These are phyloP conservation scores for Aspergillus funiculosus DNA, from an alignment of 495 filamentous ascomycete genomes.

Conservation along the genomic window DNA sequence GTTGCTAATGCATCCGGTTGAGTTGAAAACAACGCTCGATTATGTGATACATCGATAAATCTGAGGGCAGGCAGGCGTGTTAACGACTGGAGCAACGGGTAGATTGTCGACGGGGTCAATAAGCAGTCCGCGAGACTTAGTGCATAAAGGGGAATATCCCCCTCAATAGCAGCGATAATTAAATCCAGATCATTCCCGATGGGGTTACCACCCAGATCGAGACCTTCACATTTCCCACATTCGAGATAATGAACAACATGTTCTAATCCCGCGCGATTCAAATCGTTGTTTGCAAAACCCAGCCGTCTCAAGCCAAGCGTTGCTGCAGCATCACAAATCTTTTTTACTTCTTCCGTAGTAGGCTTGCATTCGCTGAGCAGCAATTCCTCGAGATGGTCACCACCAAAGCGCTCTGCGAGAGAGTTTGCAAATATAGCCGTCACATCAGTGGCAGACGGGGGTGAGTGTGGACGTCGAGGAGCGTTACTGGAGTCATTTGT, in stretches of 20 bases:
- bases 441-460: conserved; percentile 35
- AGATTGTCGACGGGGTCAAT: conserved; percentile 63
- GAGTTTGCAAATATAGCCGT: conserved; percentile 63
- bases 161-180: conserved; percentile 58
- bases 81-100: conserved; percentile 69
- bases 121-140: conserved; percentile 86
- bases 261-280: conserved; percentile 65
- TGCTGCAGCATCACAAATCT: conserved; percentile 67
- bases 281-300: conserved; percentile 72
- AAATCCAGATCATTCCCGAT: conserved; percentile 62
- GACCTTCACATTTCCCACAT: conserved; percentile 71
- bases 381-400: conserved; percentile 74
- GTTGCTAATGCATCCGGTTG: conserved; percentile 69
- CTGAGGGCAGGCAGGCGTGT: conserved; percentile 67
- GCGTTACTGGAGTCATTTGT: conserved; percentile 16
- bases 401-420: conserved; percentile 67
- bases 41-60: conserved; percentile 89
- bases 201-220: conserved; percentile 93
- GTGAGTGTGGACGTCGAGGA: conserved; percentile 1
- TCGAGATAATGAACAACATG: conserved; percentile 71
- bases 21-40: conserved; percentile 68
- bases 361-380: conserved; percentile 73
- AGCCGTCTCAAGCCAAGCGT: conserved; percentile 70
- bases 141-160: conserved; percentile 63
- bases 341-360: conserved; percentile 60